Evolutionary conservation across 1,284 basidiomycete genomes (phyloP), one percentile per base, ranked within the genome.

Genomic region (Tilletia walkeri): DNA sequence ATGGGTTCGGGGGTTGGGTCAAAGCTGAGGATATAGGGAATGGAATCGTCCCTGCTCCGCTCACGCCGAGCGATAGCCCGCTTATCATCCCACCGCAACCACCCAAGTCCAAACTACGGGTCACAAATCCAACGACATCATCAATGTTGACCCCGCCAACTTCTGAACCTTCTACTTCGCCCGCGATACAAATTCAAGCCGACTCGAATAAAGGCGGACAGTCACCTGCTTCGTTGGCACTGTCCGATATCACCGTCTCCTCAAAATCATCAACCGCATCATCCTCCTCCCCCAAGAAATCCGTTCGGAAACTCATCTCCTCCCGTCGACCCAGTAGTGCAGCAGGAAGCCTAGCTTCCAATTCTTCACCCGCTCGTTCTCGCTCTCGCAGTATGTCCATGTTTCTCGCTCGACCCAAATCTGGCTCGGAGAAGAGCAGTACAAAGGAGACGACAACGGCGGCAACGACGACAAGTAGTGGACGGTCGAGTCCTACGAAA

Each of bases 381-480:
- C 59, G 59, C 59, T 63, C 59, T 38, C 59, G 59, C 9, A 63
- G 59, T 16, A 63, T 63, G 59, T 63, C 59, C 34, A 34, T 63
- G 4, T 63, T 63, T 38, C 59, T 63, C 59, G 59, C 36, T 39
- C 59, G 59, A 9, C 59, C 59, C 38, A 63, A 63, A 6, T 63
- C 59, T 39, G 59, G 36, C 4, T 6, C 36, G 34, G 16, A 63
- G 36, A 20, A 38, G 9, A 36, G 4, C 59, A 63, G 39, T 2
- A 36, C 12, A 39, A 34, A 63, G 4, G 30, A 63, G 36, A 36
- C 36, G 6, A 39, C 18, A 6, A 10, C 59, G 7, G 59, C 36
- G 6, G 36, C 18, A 6, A 10, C 59, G 7, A n/a, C 16, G 6
- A 38, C 18, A 6, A 12, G 16, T 18, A 39, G 36, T 41, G 59